Evolutionary conservation across 1,284 basidiomycete species (phyloP), one percentile per base, ranked within the genome.

Genomic region (Cerrena zonata): DNA sequence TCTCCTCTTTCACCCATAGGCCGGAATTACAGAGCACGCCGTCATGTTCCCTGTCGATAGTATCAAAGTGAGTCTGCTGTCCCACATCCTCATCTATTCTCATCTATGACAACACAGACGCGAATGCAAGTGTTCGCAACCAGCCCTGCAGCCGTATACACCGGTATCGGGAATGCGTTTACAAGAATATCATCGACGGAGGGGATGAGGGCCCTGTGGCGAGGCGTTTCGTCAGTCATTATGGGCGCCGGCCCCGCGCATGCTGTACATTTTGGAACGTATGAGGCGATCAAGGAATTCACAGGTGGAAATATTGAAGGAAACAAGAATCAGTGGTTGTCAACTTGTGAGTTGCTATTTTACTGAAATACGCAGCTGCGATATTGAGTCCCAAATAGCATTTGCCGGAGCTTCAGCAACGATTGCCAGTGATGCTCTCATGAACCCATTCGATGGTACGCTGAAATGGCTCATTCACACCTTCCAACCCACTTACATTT

Each of bases 391-490:
- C 21, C 21, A 11, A 45, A 40, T 53, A 89, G 94, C 94, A 18
- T 64, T 95, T 23, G 96, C 96, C 24, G 96, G 96, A 58, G 95
- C 94, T 48, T 83, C 87, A 1, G 96, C 96, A 0, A 98, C 95
- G 19, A 90, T 96, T 60, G 90, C 93, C 2, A 89, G 89, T 52
- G 96, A 99, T 73, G 95, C 95, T 5, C 76, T 99, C 53, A 99
- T 99, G 96, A 99, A 99, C 70, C 96, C 96, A 2, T 99, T 99
- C 66, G 96, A 99, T 71, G 94, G 94, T 95, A 67, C 66, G 83
- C 69, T 22, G 38, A 23, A 55, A 42, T 50, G 18, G 47, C 45
- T 47, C 34, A 51, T 42, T 43, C 22, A 47, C 45, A 36, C 49
- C 36, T 53, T 45, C 42, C 41, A 41, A 43, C 56, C 26, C 47